Evolutionary conservation across 2,329 filamentous ascomycete genomes (phyloP), one percentile per base, ranked within the genome.

Genomic region (Didymella segeticola): DNA sequence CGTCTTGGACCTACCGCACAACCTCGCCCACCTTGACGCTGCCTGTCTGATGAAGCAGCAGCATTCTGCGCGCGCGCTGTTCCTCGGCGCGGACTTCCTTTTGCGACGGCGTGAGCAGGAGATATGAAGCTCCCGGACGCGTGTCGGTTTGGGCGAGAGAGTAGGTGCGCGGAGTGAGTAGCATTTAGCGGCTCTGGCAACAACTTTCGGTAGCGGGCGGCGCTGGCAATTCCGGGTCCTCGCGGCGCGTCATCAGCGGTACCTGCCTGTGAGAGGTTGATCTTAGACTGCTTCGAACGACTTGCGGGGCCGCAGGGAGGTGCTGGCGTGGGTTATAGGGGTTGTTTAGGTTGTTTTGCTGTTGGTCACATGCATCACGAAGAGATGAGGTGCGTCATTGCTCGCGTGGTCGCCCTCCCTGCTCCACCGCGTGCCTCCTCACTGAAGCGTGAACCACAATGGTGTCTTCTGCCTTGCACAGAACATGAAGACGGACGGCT

Each of bases 21-120:
- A 97, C 89, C 78, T 98, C 93, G 72, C 95, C 95, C 61, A 98
- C 90, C 77, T 93, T 96, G 73, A 98, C 89, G 78, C 85, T 91
- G 70, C 95, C 95, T 61, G 89, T 83, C 78, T 98, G 95, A 77
- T 97, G 90, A 57, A 96, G 80, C 72, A 98, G 86, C 61, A 98
- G 82, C 95, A 98, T 98, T 46, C 60, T 73, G 45, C 64, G 57
- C 39, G 71, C 71, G 52, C 67, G 70, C 53, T 60, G 58, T 60
- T 71, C 56, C 50, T 71, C 71, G 31, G 58, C 61, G 41, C 64
- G 66, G 56, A 62, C 63, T 52, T 75, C 71, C 56, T 65, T 68
- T 53, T 69, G 68, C 57, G 73, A 70, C 33, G 60, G 60, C 9
- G 66, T 65, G 11, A 68, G 63, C 47, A 71, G 57, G 47, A 75